Conservation (phyloP, 129 eudicot species). For the Calendula officinalis region DNA sequence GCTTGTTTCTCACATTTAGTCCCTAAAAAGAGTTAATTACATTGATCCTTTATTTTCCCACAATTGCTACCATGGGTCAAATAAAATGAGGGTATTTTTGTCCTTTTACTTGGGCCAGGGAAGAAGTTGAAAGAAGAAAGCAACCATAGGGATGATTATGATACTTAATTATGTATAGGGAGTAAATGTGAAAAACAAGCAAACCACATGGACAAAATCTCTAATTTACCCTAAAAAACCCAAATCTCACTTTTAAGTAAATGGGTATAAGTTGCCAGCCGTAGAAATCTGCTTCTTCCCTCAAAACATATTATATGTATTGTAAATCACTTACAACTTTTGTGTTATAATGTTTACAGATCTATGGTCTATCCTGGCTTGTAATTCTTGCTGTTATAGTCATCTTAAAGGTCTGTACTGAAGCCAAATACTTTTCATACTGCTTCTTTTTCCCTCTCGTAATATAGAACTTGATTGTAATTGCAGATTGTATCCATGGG, state of each 20-base stretch:
- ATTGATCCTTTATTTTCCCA: no score
- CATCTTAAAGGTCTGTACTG: conserved; percentile 64
- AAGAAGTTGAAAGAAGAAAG: not conserved
- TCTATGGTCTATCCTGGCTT: conserved; percentile 94
- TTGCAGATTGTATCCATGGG: conserved; percentile 92
- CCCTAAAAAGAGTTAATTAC: no score
- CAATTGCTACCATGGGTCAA: no score
- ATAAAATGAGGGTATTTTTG: no score
- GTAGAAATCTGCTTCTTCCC: not conserved
- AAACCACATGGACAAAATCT: no score
- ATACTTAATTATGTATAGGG: no score
- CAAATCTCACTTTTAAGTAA: not conserved
- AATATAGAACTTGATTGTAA: not conserved
- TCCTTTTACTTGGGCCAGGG: no score
- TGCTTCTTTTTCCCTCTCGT: not conserved
- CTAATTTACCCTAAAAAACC: not conserved
- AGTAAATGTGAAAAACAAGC: no score
- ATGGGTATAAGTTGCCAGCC: conserved; percentile 7
- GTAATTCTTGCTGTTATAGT: conserved; percentile 78
- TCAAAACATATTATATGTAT: conserved; percentile 2
- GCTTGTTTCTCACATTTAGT: no score
- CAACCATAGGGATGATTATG: not conserved
- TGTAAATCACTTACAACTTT: not conserved
- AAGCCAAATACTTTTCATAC: conserved; percentile 8
- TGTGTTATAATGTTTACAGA: conserved; percentile 48